These are phyloP conservation scores for Pichia sp. DNA, from an alignment of 1,139 yeast genomes.

Conservation along the genomic window DNA sequence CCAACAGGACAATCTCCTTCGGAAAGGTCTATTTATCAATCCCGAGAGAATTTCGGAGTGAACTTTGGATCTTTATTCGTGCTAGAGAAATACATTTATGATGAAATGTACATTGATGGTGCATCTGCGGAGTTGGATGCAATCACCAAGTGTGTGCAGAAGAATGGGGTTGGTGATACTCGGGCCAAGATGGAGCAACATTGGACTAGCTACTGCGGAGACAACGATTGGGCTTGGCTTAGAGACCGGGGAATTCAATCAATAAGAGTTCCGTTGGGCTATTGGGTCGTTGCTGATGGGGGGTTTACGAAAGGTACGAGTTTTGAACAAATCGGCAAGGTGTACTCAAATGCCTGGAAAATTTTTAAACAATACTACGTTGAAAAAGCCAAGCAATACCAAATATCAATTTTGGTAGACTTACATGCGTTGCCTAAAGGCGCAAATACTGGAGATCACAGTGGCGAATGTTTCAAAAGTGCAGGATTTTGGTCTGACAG, in stretches of 20 bases:
- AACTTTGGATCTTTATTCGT: slow-evolving; percentile 84
- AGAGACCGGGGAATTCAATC: slow-evolving; percentile 63
- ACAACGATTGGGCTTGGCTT: slow-evolving; percentile 79
- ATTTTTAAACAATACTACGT: slow-evolving; percentile 43
- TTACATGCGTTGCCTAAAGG: slow-evolving; percentile 91
- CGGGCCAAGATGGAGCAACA: slow-evolving; percentile 56
- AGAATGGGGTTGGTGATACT: slow-evolving; percentile 54
- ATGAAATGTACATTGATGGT: slow-evolving; percentile 47
- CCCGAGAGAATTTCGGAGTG: slow-evolving; percentile 75
- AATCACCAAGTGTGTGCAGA: slow-evolving; percentile 44
- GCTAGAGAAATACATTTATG: slow-evolving; percentile 72
- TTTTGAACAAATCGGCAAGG: slow-evolving; percentile 50
- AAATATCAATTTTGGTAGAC: slow-evolving; percentile 76
- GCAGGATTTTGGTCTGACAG: slow-evolving; percentile 64
- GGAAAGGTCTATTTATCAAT: slow-evolving; percentile 54
- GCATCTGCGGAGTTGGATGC: slow-evolving; percentile 74
- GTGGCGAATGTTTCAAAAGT: slow-evolving; percentile 59
- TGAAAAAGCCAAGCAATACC: slow-evolving; percentile 48
- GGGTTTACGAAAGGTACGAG: slow-evolving; percentile 54
- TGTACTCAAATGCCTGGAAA: slow-evolving; percentile 71
- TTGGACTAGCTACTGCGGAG: slow-evolving; percentile 63
- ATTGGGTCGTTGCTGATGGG: slow-evolving; percentile 79
- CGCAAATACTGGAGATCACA: slow-evolving; percentile 80
- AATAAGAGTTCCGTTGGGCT: slow-evolving; percentile 84
- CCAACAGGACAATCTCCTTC: slow-evolving; percentile 37